Evolutionary conservation across 441 rosid species (phyloP), one percentile per base, ranked within the genome.

Genomic region (Populus hybrid): DNA sequence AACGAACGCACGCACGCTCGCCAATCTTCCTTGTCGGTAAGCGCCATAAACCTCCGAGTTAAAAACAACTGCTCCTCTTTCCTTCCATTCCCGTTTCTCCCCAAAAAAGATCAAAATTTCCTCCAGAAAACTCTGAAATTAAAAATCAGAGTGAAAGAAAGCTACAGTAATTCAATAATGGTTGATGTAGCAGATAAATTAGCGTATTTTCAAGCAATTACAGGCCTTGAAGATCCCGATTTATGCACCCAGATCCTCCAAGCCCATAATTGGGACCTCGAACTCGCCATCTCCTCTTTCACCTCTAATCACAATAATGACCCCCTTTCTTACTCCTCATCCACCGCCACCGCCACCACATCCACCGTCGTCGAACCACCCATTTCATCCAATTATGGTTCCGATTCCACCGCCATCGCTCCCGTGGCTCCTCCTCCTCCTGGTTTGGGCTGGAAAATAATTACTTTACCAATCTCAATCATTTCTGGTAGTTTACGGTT

Each of bases 211-310:
- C 99, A 90, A 86, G 95, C 92, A 79, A 86, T 94, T 72, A 91
- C 99, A 2, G 98, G 99, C 73, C 88, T 96, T 42, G 92, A 94
- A 78, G 98, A 94, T 82, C 82, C 86, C 76, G 95, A 92, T 84
- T 85, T 96, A 78, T 96, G 99, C 71, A 91, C 94, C 1, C 97
- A 96, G 85, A 92, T 94, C 84, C 99, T 94, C 36, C 94, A 89
- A 79, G 98, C 99, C 66, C 97, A 96, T 83, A 89, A 88, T 73
- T 94, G 99, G 98, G 98, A 96, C 91, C 88, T 96, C 23, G 98
- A 96, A 82, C 98, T 94, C 76, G 98, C 98, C 69, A 85, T 96
- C 90, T 89, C 97, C 73, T 86, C 98, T 23, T 89, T 92, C 87
- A 90, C 97, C 21, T 82, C 90, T 34, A 66, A 76, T 70, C 61